Evolutionary conservation across 2,329 filamentous ascomycete species (phyloP), one percentile per base, ranked within the genome.

Genomic region (Colletotrichum camelliae): DNA sequence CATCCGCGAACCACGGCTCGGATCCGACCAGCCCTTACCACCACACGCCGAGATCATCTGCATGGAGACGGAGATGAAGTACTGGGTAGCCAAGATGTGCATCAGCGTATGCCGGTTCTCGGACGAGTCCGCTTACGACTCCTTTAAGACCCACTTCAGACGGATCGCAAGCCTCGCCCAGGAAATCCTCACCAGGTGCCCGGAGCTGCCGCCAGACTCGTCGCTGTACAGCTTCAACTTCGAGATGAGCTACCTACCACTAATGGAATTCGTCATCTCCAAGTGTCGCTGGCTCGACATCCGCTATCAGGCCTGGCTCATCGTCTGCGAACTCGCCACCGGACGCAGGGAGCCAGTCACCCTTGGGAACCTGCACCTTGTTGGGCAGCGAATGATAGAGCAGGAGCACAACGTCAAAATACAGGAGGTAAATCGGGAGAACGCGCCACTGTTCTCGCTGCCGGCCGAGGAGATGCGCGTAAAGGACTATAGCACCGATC

Each of bases 271-370:
- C 27, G 74, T 76, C 16, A 67, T 74, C 24, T n/a, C 60, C 4
- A 76, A 76, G 24, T 76, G 74, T 72, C 74, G 74, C 13, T 76
- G 74, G 73, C 73, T 75, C 33, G 70, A 68, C 16, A 60, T 75
- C 21, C 64, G 73, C 12, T 73, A 75, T 16, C 70, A 73, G 31
- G 73, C 73, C 27, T 75, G 70, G 70, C 31, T 60, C 24, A 60
- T 75, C 18, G 70, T 68, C 27, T 31, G 70, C 33, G 24, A 64
- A 24, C 73, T 75, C 7, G 73, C 73, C 10, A 39, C 31, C 9
- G 58, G 8, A 29, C 70, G 64, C 3, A n/a, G n/a, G 8, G 57
- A 67, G 43, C 55, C 69, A 7, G 69, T 64, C 24, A 60, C 37
- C 15, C 55, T 35, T 16, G 35, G 43, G 8, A 21, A 31, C 9